Percentiles rank a stretch among this genome's conserved stretches.
Evolutionary conservation across 2,329 filamentous ascomycete genomes (phyloP).

Genomic region (Fusarium temperatum): DNA sequence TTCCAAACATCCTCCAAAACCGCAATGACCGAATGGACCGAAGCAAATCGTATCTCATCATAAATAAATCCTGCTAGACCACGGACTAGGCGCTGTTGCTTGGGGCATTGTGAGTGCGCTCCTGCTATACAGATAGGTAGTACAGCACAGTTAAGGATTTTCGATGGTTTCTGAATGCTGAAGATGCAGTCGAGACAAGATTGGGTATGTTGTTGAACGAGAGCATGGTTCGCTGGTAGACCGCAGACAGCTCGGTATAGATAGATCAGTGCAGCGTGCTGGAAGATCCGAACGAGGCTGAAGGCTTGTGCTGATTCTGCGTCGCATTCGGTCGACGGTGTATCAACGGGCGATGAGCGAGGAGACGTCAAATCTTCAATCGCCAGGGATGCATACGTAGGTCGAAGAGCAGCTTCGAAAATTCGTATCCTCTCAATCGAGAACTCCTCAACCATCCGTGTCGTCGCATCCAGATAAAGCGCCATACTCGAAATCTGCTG

Average conservation of each 20-base stretch:
- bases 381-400: conserved; percentile 40
- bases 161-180: conserved; percentile 47
- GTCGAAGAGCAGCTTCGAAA: conserved; percentile 42
- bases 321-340: conserved; percentile 19
- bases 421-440: conserved; percentile 43
- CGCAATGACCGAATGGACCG: conserved; percentile 48
- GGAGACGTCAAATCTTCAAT: conserved; percentile 35
- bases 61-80: conserved; percentile 38
- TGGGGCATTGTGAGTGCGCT: conserved; percentile 44
- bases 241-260: conserved; percentile 54
- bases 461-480: conserved; percentile 40
- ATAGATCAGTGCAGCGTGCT: conserved; percentile 53
- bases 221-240: conserved; percentile 48
- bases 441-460: conserved; percentile 30
- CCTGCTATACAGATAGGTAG: conserved; percentile 51
- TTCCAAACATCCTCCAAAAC: conserved; percentile 39
- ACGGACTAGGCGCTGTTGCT: conserved; percentile 41
- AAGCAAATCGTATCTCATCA: conserved; percentile 47
- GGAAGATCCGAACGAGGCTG: conserved; percentile 52
- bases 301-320: conserved; percentile 47
- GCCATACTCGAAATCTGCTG: conserved; percentile 45
- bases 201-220: conserved; percentile 52
- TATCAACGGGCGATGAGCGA: neutral
- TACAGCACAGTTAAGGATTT: conserved; percentile 51
- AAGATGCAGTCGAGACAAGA: conserved; percentile 50